Evolutionary conservation across 2,329 filamentous ascomycete species (phyloP), one percentile per base, ranked within the genome.

Genomic region (Laburnicola sp.): DNA sequence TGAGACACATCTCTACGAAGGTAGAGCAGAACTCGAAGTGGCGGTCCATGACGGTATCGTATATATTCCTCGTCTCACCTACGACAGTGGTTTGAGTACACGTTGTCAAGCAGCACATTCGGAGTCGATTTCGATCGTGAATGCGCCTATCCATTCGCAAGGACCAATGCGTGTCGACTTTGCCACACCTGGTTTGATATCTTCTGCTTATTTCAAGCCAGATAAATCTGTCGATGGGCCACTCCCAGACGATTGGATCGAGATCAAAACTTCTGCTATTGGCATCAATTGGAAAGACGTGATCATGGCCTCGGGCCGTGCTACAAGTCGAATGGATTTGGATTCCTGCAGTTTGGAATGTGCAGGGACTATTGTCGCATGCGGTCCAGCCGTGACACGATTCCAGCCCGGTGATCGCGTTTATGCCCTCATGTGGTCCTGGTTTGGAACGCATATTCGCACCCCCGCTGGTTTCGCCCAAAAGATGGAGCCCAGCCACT

Each of bases 271-370:
- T 23, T 30, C 21, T 3, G 48, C 49, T 22, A 45, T 56, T 8
- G 55, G 48, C n/a, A 9, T 59, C 7, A 58, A 59, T 37, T 45
- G 36, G 23, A 55, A 58, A 38, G 57, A 59, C 37, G 23, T 57
- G 8, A 36, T 43, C 9, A 34, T 56, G 25, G 43, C 43, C 8
- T 47, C 48, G 30, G 58, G 58, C 11, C 49, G 46, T 7, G 43
- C 43, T 8, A 50, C 48, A 25, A 57, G 58, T 11, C 49, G 46
- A 8, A 27, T 59, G 10, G 37, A 57, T 42, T 34, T 28, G 10
- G 35, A 48, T 11, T 38, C 42, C 11, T 48, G 48, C 23, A 51
- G 54, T 26, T 30, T 35, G 34, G 59, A 57, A 9, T 50, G 40
- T 39, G 41, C 45, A n/a, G 59, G 59, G n/a, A 30, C 28, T 30